Conservation (phyloP, 2,329 filamentous ascomycete species). For the Cercospora zeae-maydis region DNA sequence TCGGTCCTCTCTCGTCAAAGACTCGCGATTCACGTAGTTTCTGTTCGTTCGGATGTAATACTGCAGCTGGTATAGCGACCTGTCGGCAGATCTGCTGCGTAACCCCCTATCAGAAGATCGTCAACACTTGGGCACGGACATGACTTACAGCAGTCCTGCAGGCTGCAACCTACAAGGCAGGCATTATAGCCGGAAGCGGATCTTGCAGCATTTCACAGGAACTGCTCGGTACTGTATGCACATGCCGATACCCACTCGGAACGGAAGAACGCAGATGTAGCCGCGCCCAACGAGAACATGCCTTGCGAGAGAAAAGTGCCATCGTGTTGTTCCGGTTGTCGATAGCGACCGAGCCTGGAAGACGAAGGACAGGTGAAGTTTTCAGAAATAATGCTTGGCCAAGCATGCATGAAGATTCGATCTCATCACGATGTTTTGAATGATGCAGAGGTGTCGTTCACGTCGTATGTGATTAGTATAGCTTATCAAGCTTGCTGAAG, state of each 20-base stretch:
- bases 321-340: background rate
- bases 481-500: slow-evolving; percentile 19
- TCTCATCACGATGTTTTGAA: background rate
- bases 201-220: background rate
- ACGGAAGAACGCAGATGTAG: background rate
- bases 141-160: background rate
- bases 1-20: background rate
- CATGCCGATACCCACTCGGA: background rate
- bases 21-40: background rate
- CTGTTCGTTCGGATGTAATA: background rate
- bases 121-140: background rate
- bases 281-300: background rate
- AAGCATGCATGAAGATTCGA: background rate
- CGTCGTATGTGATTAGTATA: slow-evolving; percentile 12
- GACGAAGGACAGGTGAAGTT: background rate
- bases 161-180: background rate
- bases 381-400: background rate
- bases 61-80: background rate
- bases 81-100: background rate
- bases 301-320: background rate
- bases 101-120: background rate
- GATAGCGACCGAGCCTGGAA: background rate
- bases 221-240: background rate
- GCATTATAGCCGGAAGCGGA: background rate
- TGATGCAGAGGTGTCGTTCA: background rate